A percentile compares a stretch with the other conserved stretches of the same genome.
These are phyloP conservation scores for Arabidopsis thaliana DNA, from an alignment of 345 rosid species.

Conservation along the genomic window DNA sequence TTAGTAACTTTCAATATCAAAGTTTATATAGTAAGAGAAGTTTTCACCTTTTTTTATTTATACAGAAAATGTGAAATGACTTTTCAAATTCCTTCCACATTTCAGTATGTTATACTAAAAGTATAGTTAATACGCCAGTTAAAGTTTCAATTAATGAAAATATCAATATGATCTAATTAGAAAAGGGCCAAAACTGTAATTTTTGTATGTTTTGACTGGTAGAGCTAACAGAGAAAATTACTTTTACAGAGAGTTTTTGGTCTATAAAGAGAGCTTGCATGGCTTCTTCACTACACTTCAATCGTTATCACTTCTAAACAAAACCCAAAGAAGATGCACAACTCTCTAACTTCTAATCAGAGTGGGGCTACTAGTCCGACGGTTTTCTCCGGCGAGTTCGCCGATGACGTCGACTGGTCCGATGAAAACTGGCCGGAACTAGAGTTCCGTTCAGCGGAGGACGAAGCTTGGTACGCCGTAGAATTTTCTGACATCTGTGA, in stretches of 20 bases:
- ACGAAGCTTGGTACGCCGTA: constrained; percentile 43
- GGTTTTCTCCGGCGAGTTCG: neutral
- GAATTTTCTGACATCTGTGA: constrained; percentile 26
- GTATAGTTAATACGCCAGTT: neutral
- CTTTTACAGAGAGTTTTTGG: neutral
- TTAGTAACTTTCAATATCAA: no score
- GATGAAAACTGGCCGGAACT: constrained; percentile 30
- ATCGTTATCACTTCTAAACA: neutral
- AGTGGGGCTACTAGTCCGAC: neutral
- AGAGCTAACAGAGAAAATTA: neutral
- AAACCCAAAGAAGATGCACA: neutral
- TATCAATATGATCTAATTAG: neutral
- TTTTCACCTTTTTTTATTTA: no score
- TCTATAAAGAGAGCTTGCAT: constrained; percentile 13
- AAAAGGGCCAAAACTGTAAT: neutral
- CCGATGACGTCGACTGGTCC: constrained; percentile 5
- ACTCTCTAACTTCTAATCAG: constrained; percentile 10
- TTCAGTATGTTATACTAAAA: neutral
- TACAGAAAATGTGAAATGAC: neutral
- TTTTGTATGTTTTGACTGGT: neutral
- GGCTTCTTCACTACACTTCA: constrained; percentile 2
- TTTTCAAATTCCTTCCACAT: neutral
- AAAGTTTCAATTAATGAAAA: neutral
- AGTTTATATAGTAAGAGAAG: no score
- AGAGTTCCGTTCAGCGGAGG: constrained; percentile 42